phyloP scores from a whole-genome alignment of 768 basidiomycete species.

The Russula griseocarnosa region DNA sequence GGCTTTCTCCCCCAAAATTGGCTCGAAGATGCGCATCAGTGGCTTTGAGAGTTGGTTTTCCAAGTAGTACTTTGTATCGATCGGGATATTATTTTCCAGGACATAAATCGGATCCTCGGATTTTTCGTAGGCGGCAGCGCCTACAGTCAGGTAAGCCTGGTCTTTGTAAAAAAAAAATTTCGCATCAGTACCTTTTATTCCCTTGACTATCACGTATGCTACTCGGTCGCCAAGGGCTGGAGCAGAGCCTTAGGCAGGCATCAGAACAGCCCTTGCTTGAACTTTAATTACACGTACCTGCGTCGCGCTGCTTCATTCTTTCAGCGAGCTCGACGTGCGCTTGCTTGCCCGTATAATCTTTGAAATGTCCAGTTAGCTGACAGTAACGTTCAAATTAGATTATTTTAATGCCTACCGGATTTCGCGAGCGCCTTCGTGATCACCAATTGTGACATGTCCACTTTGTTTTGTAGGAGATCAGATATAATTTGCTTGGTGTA shows the following conservation, averaged over 20 bases:
- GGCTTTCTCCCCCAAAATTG: constrained; percentile 91
- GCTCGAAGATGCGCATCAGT: constrained; percentile 95
- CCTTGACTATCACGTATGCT: constrained; percentile 97
- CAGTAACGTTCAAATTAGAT: background rate
- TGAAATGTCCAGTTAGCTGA: background rate
- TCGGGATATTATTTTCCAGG: constrained; percentile 95
- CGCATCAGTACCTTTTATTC: constrained; percentile 65
- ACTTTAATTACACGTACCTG: constrained; percentile 46
- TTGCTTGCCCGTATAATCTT: constrained; percentile 95
- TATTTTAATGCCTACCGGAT: constrained; percentile 46
- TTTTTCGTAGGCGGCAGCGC: constrained; percentile 97
- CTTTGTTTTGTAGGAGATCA: constrained; percentile 90
- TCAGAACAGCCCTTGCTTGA: background rate
- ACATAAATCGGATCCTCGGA: constrained; percentile 98
- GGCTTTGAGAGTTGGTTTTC: constrained; percentile 98
- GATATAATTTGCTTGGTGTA: constrained; percentile 93
- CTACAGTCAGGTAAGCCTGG: constrained; percentile 37
- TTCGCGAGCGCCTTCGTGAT: constrained; percentile 97
- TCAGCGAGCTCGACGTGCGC: constrained; percentile 95
- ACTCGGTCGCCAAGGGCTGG: constrained; percentile 98
- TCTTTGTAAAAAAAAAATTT: background rate
- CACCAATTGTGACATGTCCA: constrained; percentile 98
- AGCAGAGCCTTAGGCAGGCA: constrained; percentile 64
- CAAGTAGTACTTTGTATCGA: constrained; percentile 96
- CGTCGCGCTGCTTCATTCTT: constrained; percentile 94